These are phyloP conservation scores for Polychaeton citri DNA, from an alignment of 2,329 filamentous ascomycete species.

Conservation along the genomic window DNA sequence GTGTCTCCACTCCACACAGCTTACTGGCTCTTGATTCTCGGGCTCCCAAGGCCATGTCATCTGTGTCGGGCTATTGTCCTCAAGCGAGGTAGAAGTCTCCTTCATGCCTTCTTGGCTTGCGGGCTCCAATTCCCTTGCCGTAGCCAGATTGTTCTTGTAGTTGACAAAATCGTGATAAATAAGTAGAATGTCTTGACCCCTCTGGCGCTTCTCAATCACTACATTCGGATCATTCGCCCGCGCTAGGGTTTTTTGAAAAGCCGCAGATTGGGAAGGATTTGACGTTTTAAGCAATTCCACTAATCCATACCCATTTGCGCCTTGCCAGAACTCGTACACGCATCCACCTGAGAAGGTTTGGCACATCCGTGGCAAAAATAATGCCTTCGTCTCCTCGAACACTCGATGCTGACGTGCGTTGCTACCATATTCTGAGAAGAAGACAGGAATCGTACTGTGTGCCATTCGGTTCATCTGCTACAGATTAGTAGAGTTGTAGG, in stretches of 20 bases:
- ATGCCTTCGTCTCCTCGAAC: slow-evolving; percentile 3
- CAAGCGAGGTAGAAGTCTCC: too few species aligned
- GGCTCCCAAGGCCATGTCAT: neutral
- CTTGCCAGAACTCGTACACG: slow-evolving; percentile 5
- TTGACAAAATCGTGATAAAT: slow-evolving; percentile 8
- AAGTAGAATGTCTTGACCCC: slow-evolving; percentile 3
- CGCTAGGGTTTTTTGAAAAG: neutral
- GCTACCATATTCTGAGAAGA: slow-evolving; percentile 6
- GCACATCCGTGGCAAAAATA: slow-evolving; percentile 5
- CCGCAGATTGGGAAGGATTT: neutral
- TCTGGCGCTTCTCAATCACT: slow-evolving; percentile 5
- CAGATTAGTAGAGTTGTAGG: neutral
- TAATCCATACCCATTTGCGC: slow-evolving; percentile 4
- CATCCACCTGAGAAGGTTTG: slow-evolving; percentile 8
- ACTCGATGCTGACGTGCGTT: slow-evolving; percentile 1
- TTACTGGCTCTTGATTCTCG: neutral
- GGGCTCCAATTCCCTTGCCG: neutral
- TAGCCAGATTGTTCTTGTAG: slow-evolving; percentile 6
- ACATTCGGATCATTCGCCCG: neutral
- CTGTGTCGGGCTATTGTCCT: neutral
- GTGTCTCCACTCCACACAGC: slow-evolving; percentile 1
- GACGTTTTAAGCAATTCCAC: neutral
- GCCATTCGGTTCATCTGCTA: neutral
- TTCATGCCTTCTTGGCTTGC: neutral
- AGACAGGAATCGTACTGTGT: slow-evolving; percentile 2